A percentile compares a stretch with the other conserved stretches of the same genome.
These are phyloP conservation scores for Phytophthora gonapodyides DNA, from an alignment of 352 stramenopile species.

Conservation along the genomic window DNA sequence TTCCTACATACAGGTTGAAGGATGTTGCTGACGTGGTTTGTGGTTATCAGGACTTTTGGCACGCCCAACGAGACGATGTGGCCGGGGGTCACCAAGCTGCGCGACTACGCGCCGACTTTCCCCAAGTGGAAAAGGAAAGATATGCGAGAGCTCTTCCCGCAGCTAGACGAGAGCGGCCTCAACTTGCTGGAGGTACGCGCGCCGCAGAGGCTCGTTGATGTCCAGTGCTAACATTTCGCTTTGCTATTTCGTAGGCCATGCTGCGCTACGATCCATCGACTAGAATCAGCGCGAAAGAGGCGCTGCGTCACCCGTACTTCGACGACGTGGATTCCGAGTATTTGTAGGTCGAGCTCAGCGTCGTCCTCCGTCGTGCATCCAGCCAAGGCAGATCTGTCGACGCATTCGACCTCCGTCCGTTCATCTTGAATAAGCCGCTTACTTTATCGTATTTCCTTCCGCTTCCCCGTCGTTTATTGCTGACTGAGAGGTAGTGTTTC, in stretches of 20 bases:
- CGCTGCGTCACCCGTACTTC: constrained; percentile 84
- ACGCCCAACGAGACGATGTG: constrained; percentile 97
- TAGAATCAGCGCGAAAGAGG: constrained; percentile 84
- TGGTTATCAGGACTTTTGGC: constrained; percentile 79
- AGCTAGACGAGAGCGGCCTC: constrained; percentile 59
- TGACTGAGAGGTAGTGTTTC: constrained; percentile 1
- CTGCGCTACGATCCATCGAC: constrained; percentile 70
- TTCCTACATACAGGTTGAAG: not conserved
- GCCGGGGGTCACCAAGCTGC: constrained; percentile 96
- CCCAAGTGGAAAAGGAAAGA: constrained; percentile 95
- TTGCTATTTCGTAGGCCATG: constrained; percentile 52
- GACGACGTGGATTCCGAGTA: constrained; percentile 77
- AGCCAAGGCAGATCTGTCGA: constrained; percentile 6
- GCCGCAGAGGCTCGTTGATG: not conserved
- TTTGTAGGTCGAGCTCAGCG: constrained; percentile 43
- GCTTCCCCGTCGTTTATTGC: constrained; percentile 3
- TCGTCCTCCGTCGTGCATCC: not conserved
- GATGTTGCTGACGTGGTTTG: not conserved
- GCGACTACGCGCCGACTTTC: constrained; percentile 96
- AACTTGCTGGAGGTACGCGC: constrained; percentile 63
- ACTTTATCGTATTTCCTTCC: constrained; percentile 25
- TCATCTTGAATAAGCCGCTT: constrained; percentile 29
- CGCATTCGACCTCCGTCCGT: constrained; percentile 11
- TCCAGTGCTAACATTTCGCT: constrained; percentile 3
- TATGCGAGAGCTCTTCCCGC: constrained; percentile 65